Evolutionary conservation across 169 alveolate species (phyloP), one percentile per base, ranked within the genome.

Genomic region (Cryptosporidium muris): DNA sequence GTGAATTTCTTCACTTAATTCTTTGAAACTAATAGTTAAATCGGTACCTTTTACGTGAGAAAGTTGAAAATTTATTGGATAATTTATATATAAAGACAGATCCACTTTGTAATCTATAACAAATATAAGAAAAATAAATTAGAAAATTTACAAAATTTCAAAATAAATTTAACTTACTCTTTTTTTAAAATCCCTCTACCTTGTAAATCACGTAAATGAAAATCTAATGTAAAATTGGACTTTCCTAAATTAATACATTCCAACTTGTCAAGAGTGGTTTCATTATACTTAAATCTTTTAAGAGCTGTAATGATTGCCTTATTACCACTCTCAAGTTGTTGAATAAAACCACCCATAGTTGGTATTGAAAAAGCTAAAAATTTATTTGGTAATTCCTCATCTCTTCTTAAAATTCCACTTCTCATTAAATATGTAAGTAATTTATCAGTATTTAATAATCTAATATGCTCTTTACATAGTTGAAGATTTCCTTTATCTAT

Each of bases 281-380:
- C 85, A n/a, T 74, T 56, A 47, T 74, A 42, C 40, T 60, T 74
- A 34, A 42, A 58, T 12, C 68, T 74, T 60, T 38, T 74, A 40
- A 74, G 12, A 16, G 68, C 34, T 45, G 14, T 43, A 34, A 74
- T n/a, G n/a, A 74, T 58, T 1, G 14, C 5, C 8, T 43, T 53
- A 48, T 74, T 74, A n/a, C 85, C 85, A 58, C 52, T 47, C n/a
- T 74, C 85, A 40, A 74, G 85, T 45, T 25, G 60, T 9, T 74
- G 48, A n/a, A 74, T 62, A 42, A 74, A 74, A 37, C 54, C 42
- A 1, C 85, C 85, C 85, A 74, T 74, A 58, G 34, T 47, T 5
- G 85, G 85, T 3, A 68, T 74, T 0, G 85, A 58, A 74, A 74
- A 74, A 16, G 60, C 45, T 25, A 74, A 42, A 45, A 7, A 58